These are phyloP conservation scores for Pluteus cervinus DNA, from an alignment of 768 basidiomycete species.

Conservation along the genomic window DNA sequence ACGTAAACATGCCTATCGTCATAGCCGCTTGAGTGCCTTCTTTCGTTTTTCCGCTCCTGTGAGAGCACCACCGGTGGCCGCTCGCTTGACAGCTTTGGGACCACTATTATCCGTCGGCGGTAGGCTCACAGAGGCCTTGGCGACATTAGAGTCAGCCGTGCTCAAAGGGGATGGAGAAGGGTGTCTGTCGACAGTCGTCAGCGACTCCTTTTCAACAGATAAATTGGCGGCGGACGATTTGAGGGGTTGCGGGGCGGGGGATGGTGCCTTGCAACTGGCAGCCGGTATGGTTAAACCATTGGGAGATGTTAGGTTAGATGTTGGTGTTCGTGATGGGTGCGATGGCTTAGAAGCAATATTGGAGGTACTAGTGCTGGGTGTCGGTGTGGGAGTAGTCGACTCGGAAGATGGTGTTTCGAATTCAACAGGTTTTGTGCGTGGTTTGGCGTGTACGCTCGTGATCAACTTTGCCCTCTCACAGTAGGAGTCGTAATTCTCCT, in stretches of 20 bases:
- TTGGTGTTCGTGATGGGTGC: slow-evolving; percentile 15
- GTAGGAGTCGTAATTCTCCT: slow-evolving; percentile 88
- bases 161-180: slow-evolving; percentile 64
- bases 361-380: slow-evolving; percentile 15
- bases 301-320: slow-evolving; percentile 32
- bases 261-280: no score
- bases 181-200: slow-evolving; percentile 62
- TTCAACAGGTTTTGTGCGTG: slow-evolving; percentile 65
- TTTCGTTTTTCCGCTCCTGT: slow-evolving; percentile 77
- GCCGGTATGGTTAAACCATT: slow-evolving; percentile 33
- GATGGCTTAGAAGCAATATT: slow-evolving; percentile 12
- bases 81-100: slow-evolving; percentile 65
- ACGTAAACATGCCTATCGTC: no score
- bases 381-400: slow-evolving; percentile 14
- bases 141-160: slow-evolving; percentile 66
- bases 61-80: slow-evolving; percentile 44
- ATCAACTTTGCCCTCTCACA: slow-evolving; percentile 83
- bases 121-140: slow-evolving; percentile 25
- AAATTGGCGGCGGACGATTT: slow-evolving; percentile 35
- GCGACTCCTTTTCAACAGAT: slow-evolving; percentile 33
- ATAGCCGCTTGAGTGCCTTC: slow-evolving; percentile 82
- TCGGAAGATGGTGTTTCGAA: slow-evolving; percentile 45
- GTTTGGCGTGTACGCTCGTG: slow-evolving; percentile 88
- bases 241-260: slow-evolving; percentile 35
- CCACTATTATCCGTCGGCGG: slow-evolving; percentile 26